These are phyloP conservation scores for Salix arbutifolia DNA, from an alignment of 345 rosid species.

Conservation along the genomic window DNA sequence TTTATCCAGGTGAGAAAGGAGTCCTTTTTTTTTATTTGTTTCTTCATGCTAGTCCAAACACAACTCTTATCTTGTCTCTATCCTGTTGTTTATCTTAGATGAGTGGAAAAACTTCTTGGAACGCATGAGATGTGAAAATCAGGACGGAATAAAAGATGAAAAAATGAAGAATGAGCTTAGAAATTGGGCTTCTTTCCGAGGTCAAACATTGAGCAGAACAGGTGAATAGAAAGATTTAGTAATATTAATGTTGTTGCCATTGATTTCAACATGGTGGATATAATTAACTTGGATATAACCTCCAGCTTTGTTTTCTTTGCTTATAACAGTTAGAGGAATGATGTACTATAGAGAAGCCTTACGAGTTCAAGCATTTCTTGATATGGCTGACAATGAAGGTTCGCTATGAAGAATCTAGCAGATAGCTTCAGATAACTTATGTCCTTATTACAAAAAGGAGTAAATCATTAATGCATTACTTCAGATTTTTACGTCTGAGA, in stretches of 20 bases:
- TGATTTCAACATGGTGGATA: background rate
- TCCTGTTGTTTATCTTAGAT: conserved; percentile 39
- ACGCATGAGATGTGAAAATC: conserved; percentile 62
- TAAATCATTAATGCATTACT: too few relatives aligned
- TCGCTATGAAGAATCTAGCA: conserved; percentile 16
- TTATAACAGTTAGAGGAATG: conserved; percentile 82
- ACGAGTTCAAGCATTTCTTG: conserved; percentile 81
- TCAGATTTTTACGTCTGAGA: background rate
- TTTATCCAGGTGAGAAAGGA: conserved; percentile 65
- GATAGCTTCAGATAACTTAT: conserved; percentile 3
- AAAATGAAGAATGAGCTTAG: conserved; percentile 61
- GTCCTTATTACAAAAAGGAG: background rate
- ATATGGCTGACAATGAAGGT: conserved; percentile 79
- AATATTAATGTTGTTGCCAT: background rate
- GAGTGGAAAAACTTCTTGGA: conserved; percentile 93
- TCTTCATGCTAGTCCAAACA: background rate
- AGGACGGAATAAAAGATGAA: conserved; percentile 44
- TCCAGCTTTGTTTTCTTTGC: conserved; percentile 6
- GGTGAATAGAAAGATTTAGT: conserved; percentile 39
- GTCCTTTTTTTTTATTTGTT: background rate
- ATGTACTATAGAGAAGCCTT: conserved; percentile 93
- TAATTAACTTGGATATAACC: conserved; percentile 6
- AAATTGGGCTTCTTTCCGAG: conserved; percentile 89
- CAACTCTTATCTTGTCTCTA: conserved; percentile 3
- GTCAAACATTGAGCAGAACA: conserved; percentile 93